Percentiles rank a stretch among this genome's conserved stretches.
Conservation (phyloP, 116 monocot genomes). For the Posidonia oceanica region DNA sequence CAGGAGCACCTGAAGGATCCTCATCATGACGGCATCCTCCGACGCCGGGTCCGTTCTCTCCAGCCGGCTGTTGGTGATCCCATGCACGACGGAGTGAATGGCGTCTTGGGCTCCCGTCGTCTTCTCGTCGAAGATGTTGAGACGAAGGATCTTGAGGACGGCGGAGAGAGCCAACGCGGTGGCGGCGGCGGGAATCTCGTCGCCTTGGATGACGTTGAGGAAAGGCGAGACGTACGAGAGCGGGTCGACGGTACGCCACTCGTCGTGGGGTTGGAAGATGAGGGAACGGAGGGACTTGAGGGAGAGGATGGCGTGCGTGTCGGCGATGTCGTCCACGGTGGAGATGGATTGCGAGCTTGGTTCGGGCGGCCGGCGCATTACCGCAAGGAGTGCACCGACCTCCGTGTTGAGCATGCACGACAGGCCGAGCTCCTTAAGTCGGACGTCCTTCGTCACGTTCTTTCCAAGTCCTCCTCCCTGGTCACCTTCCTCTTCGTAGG, state of each 20-base stretch:
- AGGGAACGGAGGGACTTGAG: slow-evolving; percentile 63
- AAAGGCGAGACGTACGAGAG: slow-evolving; percentile 67
- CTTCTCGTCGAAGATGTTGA: slow-evolving; percentile 57
- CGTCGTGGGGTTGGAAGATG: slow-evolving; percentile 55
- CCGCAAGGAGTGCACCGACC: slow-evolving; percentile 68
- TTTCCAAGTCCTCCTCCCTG: not conserved
- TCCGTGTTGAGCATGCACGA: slow-evolving; percentile 97
- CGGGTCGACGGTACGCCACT: slow-evolving; percentile 59
- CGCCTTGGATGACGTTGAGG: slow-evolving; percentile 78
- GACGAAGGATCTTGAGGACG: slow-evolving; percentile 58
- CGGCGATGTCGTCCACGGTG: slow-evolving; percentile 8
- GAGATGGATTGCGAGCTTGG: not conserved
- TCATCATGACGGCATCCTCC: slow-evolving; percentile 74
- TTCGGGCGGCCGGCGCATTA: slow-evolving; percentile 54
- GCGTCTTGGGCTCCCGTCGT: slow-evolving; percentile 5
- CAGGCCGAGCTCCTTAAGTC: slow-evolving; percentile 38
- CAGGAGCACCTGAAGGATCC: slow-evolving; percentile 59
- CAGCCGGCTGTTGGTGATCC: slow-evolving; percentile 61
- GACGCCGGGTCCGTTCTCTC: slow-evolving; percentile 44
- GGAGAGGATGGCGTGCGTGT: slow-evolving; percentile 41
- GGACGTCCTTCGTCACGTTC: not conserved
- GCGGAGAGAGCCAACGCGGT: slow-evolving; percentile 65
- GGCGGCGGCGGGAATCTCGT: slow-evolving; percentile 61
- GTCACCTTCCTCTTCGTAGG: not conserved
- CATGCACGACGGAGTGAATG: slow-evolving; percentile 30